phyloP scores from a whole-genome alignment of 805 yeast genomes.

The Clavispora santaluciae region DNA sequence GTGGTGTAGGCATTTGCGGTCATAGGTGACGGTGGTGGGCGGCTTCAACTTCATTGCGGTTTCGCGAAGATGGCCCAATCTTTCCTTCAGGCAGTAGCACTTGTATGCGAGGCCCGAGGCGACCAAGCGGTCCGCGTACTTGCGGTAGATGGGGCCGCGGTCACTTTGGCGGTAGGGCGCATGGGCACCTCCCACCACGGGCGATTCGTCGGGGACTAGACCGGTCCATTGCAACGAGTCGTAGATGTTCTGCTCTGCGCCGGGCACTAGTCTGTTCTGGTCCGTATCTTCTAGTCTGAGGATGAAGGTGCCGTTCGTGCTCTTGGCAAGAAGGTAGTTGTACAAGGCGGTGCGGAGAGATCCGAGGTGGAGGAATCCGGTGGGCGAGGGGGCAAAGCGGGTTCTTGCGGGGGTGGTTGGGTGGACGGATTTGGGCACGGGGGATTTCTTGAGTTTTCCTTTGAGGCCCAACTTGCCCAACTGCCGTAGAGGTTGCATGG shows the following conservation, averaged over 20 bases:
- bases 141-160: slow-evolving; percentile 58
- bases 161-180: slow-evolving; percentile 89
- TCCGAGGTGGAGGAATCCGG: slow-evolving; percentile 92
- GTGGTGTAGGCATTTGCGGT: slow-evolving; percentile 64
- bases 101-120: slow-evolving; percentile 73
- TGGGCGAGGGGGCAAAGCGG: slow-evolving; percentile 97
- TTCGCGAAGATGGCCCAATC: slow-evolving; percentile 62
- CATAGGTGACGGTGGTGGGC: slow-evolving; percentile 90
- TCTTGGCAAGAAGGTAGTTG: slow-evolving; percentile 75
- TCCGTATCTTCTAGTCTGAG: slow-evolving; percentile 93
- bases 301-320: slow-evolving; percentile 76
- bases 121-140: slow-evolving; percentile 54
- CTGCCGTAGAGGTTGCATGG: slow-evolving; percentile 13
- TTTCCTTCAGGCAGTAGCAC: slow-evolving; percentile 80
- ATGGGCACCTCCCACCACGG: slow-evolving; percentile 48
- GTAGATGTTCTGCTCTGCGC: slow-evolving; percentile 80
- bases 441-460: not conserved
- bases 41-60: slow-evolving; percentile 74
- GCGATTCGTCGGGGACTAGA: slow-evolving; percentile 77
- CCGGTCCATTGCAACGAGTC: slow-evolving; percentile 76
- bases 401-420: slow-evolving; percentile 66
- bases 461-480: slow-evolving; percentile 8
- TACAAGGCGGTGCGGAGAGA: slow-evolving; percentile 90
- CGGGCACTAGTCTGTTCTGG: slow-evolving; percentile 66
- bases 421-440: slow-evolving; percentile 19